Conservation (phyloP, 1,284 basidiomycete genomes). For the Puccinia horiana region DNA sequence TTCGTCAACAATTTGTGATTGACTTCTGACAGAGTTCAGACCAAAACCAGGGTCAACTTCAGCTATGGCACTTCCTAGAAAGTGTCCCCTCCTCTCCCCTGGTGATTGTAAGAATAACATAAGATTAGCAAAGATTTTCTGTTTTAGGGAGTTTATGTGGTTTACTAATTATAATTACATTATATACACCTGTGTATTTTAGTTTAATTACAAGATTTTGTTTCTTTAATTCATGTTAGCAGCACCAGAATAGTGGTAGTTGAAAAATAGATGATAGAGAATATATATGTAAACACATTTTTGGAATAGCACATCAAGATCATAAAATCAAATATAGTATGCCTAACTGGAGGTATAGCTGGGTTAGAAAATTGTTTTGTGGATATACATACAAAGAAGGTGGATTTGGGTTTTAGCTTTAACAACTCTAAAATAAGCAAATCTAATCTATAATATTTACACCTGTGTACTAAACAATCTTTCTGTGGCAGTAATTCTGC, state of each 20-base stretch:
- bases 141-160: not conserved
- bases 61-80: too few relatives aligned
- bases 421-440: not conserved
- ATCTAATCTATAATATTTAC: conserved; percentile 5
- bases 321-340: not conserved
- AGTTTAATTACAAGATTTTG: not conserved
- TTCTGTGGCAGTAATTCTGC: not conserved
- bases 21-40: too few relatives aligned
- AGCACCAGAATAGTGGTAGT: too few relatives aligned
- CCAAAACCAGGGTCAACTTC: too few relatives aligned
- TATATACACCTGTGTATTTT: conserved; percentile 30
- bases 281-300: not conserved
- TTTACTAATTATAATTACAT: not conserved
- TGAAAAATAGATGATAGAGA: too few relatives aligned
- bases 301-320: not conserved
- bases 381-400: not conserved
- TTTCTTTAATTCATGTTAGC: not conserved
- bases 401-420: not conserved
- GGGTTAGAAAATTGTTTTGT: not conserved
- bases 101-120: too few relatives aligned
- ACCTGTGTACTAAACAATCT: conserved; percentile 10
- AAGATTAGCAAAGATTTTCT: too few relatives aligned
- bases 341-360: not conserved
- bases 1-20: too few relatives aligned
- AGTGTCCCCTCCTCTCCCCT: too few relatives aligned